Conservation (phyloP, 768 basidiomycete genomes). For the Pholiota molesta region DNA sequence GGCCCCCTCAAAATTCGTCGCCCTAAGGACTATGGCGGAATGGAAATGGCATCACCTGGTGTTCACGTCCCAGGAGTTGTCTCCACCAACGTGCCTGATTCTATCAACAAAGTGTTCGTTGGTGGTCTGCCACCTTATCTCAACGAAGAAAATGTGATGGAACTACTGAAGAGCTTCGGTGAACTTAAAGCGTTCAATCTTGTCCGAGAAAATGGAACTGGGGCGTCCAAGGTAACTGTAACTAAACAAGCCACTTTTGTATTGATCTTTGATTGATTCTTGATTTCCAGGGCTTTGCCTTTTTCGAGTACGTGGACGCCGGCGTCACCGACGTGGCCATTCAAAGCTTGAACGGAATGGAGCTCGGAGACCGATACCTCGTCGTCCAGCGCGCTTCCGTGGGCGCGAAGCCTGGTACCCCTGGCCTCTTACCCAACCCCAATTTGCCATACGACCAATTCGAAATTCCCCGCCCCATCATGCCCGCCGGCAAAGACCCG, state of each 20-base stretch:
- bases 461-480: conserved; percentile 85
- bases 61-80: conserved; percentile 93
- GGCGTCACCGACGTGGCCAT: conserved; percentile 93
- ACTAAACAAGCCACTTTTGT: neutral
- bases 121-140: conserved; percentile 95
- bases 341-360: conserved; percentile 96
- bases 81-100: conserved; percentile 96
- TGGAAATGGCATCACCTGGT: conserved; percentile 60
- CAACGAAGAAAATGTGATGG: conserved; percentile 98
- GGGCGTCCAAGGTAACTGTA: conserved; percentile 75
- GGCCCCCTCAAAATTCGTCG: conserved; percentile 96
- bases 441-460: conserved; percentile 79
- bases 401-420: conserved; percentile 78
- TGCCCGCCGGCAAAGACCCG: conserved; percentile 75
- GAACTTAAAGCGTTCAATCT: conserved; percentile 98
- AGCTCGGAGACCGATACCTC: conserved; percentile 92
- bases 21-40: conserved; percentile 96
- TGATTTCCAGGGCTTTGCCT: conserved; percentile 87
- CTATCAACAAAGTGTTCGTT: conserved; percentile 97
- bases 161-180: conserved; percentile 95
- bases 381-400: conserved; percentile 97
- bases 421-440: conserved; percentile 66
- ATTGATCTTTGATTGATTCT: conserved; percentile 9
- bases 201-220: conserved; percentile 91
- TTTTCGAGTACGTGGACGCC: conserved; percentile 96